These are phyloP conservation scores for Pholiota adiposa DNA, from an alignment of 1,284 basidiomycete genomes.

Conservation along the genomic window DNA sequence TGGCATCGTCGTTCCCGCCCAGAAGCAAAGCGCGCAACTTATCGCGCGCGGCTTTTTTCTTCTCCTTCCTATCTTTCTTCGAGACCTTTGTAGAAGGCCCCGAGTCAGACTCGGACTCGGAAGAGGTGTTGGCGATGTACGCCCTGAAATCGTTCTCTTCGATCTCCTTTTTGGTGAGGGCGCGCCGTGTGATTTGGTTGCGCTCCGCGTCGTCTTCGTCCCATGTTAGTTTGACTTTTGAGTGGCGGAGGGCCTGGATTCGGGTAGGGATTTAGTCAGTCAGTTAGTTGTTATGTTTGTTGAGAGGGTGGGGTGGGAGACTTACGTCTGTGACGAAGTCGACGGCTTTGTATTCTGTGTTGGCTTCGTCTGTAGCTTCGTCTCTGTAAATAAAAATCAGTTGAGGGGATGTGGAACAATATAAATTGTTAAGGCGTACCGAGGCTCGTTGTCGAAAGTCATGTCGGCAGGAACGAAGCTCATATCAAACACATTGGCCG, in stretches of 20 bases:
- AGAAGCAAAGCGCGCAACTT: slow-evolving; percentile 75
- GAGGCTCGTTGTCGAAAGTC: slow-evolving; percentile 82
- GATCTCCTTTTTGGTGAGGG: slow-evolving; percentile 81
- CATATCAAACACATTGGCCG: slow-evolving; percentile 95
- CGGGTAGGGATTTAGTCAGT: too few species aligned
- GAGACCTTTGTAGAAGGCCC: slow-evolving; percentile 14
- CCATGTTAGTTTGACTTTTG: slow-evolving; percentile 98
- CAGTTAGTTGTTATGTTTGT: background rate
- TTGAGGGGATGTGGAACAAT: background rate
- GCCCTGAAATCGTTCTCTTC: slow-evolving; percentile 89
- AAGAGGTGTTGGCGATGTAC: slow-evolving; percentile 78
- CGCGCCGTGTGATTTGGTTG: slow-evolving; percentile 77
- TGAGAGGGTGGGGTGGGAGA: slow-evolving; percentile 12
- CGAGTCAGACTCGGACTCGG: slow-evolving; percentile 59
- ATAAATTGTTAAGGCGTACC: slow-evolving; percentile 45
- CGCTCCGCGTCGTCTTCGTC: slow-evolving; percentile 97
- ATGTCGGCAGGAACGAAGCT: slow-evolving; percentile 95
- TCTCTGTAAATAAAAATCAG: slow-evolving; percentile 55
- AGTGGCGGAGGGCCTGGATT: slow-evolving; percentile 91
- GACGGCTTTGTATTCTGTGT: slow-evolving; percentile 71
- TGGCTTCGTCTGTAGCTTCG: slow-evolving; percentile 77
- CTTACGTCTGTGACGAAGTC: slow-evolving; percentile 94
- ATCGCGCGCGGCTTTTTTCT: slow-evolving; percentile 57
- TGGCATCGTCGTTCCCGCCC: slow-evolving; percentile 60
- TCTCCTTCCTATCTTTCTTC: slow-evolving; percentile 33